Percentiles rank a stretch among this genome's conserved stretches.
Evolutionary conservation across 345 rosid genomes (phyloP).

Genomic region (Eucalyptus coolabah): DNA sequence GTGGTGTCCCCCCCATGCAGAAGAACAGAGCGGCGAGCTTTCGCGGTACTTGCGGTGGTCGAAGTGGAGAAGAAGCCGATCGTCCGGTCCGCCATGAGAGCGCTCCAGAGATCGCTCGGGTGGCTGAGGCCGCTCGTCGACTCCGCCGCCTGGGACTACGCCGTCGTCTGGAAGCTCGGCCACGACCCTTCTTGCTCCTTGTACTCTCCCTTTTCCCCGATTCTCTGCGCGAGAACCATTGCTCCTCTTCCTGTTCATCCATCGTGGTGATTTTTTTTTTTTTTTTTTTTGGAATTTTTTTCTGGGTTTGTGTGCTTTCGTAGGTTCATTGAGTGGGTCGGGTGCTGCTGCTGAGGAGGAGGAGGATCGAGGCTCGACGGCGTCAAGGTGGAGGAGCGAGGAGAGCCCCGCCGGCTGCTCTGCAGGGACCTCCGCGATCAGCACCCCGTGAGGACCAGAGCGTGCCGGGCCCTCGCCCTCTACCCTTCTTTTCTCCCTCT

Average conservation of each 20-base stretch:
- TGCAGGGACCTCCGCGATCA: slow-evolving; percentile 48
- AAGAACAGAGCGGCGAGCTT: not conserved
- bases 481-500: slow-evolving; percentile 53
- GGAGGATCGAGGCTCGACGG: not conserved
- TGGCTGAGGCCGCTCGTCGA: slow-evolving; percentile 74
- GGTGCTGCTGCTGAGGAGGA: slow-evolving; percentile 38
- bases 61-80: not conserved
- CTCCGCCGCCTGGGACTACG: slow-evolving; percentile 60
- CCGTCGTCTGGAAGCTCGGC: slow-evolving; percentile 76
- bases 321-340: slow-evolving; percentile 79
- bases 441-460: slow-evolving; percentile 33
- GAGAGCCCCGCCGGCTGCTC: not conserved
- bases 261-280: no score
- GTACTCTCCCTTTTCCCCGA: not conserved
- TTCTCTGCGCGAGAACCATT: not conserved
- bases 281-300: not conserved
- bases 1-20: not conserved
- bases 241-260: not conserved
- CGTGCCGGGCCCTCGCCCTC: slow-evolving; percentile 64
- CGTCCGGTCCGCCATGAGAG: slow-evolving; percentile 17
- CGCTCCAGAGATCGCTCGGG: slow-evolving; percentile 30
- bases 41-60: not conserved
- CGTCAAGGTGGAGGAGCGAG: slow-evolving; percentile 19
- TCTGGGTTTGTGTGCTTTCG: not conserved
- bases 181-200: slow-evolving; percentile 32